Evolutionary conservation across 495 filamentous ascomycete genomes (phyloP), one percentile per base, ranked within the genome.

Genomic region (Amniculicola lignicola): DNA sequence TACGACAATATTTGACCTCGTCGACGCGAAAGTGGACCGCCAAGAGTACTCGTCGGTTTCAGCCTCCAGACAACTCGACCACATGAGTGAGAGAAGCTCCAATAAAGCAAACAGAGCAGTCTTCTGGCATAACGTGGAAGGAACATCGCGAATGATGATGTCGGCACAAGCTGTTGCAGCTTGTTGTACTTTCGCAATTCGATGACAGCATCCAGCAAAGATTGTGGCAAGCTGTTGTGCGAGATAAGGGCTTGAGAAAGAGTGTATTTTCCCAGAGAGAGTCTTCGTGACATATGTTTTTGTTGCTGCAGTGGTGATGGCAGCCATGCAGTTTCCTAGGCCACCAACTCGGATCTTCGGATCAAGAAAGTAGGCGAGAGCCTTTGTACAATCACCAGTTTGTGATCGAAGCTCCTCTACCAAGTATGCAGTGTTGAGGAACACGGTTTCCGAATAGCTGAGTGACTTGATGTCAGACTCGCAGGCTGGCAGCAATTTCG

Each of bases 21-120:
- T 68, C 9, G 92, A 96, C 12, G 78, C 79, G 67, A 93, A 90
- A 10, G 79, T 82, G 9, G 90, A 84, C 56, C 84, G 83, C 70
- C 88, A 92, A 46, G 88, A 85, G 65, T 95, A 98, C 62, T 95
- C 84, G 55, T 98, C 93, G 12, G 90, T 88, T 66, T 98, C 94
- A 10, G 85, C 85, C 66, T 97, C 90, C 5, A 97, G 76, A 64
- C 94, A 97, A 65, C 91, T 92, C 21, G 78, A 79, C 92, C 91
- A 98, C 85, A 98, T 88, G 29, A 96, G 79, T 1, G 88, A 88
- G 33, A 98, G 71, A 3, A 98, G 80, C 66, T 97, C 93, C 5
- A 97, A 75, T 27, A 98, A 77, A 4, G 91, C 88, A 73, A 96
- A 97, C 0, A 98, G 75, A 5, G 93, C 95, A 11, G 83, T 79